Conservation (phyloP, 495 filamentous ascomycete genomes). For the Lophiostoma macrostomum region DNA sequence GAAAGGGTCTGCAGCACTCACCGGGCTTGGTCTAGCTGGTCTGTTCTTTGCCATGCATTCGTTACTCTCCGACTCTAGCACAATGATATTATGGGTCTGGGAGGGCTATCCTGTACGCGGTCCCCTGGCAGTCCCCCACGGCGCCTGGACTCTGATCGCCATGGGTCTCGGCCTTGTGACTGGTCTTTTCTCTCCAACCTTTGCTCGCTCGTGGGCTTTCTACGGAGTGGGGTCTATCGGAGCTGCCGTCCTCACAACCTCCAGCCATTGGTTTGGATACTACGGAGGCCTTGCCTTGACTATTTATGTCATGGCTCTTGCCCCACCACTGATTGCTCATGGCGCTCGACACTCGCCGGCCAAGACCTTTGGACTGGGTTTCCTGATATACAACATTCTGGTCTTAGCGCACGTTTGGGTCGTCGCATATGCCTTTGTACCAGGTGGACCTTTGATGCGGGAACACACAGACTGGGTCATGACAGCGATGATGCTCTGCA, state of each 20-base stretch:
- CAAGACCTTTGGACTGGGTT: constrained; percentile 78
- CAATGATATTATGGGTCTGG: constrained; percentile 99
- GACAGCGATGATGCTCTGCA: constrained; percentile 75
- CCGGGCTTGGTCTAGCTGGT: constrained; percentile 75
- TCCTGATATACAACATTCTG: constrained; percentile 85
- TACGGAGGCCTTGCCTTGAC: constrained; percentile 76
- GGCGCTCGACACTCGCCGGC: constrained; percentile 73
- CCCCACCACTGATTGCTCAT: constrained; percentile 70
- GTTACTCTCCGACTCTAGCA: constrained; percentile 92
- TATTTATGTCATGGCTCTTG: constrained; percentile 77
- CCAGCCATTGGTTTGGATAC: constrained; percentile 83
- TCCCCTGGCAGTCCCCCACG: constrained; percentile 84
- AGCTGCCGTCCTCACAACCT: constrained; percentile 75
- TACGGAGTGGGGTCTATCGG: constrained; percentile 75
- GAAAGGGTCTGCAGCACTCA: constrained; percentile 67
- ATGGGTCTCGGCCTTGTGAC: constrained; percentile 83
- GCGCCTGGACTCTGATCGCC: constrained; percentile 72
- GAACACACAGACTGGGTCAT: constrained; percentile 97
- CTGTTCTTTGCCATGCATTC: constrained; percentile 91
- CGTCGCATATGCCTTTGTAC: constrained; percentile 99
- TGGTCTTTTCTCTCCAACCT: constrained; percentile 67
- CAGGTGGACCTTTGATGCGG: constrained; percentile 85
- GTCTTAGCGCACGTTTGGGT: constrained; percentile 97
- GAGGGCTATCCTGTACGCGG: constrained; percentile 91
- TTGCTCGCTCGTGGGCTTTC: constrained; percentile 75